Percentiles rank a stretch among this genome's conserved stretches.
Evolutionary conservation across 345 rosid genomes (phyloP).

Genomic region (Atalantia buxifolia): DNA sequence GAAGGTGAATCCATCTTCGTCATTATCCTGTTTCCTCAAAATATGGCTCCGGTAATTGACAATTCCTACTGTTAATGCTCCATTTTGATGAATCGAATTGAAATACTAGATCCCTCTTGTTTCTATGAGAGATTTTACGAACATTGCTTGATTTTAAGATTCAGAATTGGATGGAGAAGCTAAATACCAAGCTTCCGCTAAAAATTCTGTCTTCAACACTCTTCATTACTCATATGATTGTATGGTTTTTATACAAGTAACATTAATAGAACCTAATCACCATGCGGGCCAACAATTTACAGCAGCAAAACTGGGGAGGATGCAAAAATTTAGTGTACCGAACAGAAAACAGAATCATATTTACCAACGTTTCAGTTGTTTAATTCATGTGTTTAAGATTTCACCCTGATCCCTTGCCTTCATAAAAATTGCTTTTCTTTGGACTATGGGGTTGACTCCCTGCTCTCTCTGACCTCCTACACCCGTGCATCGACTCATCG

Average conservation of each 20-base stretch:
- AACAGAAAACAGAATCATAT: neutral
- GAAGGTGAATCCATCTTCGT: too few relatives aligned
- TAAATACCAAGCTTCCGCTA: neutral
- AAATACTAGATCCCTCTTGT: too few relatives aligned
- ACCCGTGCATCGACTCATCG: slow-evolving; percentile 28
- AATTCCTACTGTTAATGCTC: too few relatives aligned
- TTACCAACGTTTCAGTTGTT: neutral
- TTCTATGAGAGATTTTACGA: too few relatives aligned
- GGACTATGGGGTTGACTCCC: slow-evolving; percentile 57
- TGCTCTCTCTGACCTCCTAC: slow-evolving; percentile 32
- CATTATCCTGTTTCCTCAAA: too few relatives aligned
- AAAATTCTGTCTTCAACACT: neutral
- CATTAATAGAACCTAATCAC: neutral
- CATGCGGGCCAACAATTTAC: neutral
- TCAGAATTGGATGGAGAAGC: neutral
- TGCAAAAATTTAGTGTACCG: too few relatives aligned
- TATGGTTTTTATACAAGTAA: neutral
- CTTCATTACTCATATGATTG: neutral
- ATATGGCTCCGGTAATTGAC: too few relatives aligned
- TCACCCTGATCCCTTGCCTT: slow-evolving; percentile 6
- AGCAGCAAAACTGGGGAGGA: neutral
- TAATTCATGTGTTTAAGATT: neutral
- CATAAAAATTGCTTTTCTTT: slow-evolving; percentile 20
- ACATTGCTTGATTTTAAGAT: too few relatives aligned
- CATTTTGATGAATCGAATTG: too few relatives aligned